These are phyloP conservation scores for Polygonum maritimum DNA, from an alignment of 148 eudicot genomes.

Conservation along the genomic window DNA sequence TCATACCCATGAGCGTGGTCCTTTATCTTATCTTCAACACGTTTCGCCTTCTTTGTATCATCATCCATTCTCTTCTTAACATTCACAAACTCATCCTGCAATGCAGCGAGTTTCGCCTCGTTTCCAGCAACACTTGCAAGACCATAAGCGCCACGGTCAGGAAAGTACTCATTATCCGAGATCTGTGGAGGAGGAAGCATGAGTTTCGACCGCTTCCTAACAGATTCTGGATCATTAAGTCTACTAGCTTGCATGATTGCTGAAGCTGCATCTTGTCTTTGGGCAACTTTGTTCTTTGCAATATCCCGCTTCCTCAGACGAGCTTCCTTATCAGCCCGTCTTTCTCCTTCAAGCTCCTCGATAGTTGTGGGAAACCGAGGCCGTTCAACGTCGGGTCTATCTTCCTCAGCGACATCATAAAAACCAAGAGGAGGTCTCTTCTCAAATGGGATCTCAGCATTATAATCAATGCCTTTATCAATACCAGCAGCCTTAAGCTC, in stretches of 20 bases:
- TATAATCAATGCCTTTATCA: constrained; percentile 93
- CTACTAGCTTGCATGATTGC: constrained; percentile 96
- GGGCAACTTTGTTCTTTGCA: constrained; percentile 89
- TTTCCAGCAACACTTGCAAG: constrained; percentile 89
- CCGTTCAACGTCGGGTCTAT: constrained; percentile 50
- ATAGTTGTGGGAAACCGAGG: constrained; percentile 86
- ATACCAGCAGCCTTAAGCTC: constrained; percentile 99
- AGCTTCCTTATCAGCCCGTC: constrained; percentile 86
- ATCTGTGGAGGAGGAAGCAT: constrained; percentile 98
- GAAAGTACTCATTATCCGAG: constrained; percentile 92
- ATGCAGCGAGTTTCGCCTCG: constrained; percentile 69
- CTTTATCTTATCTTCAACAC: constrained; percentile 76
- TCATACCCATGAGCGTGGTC: constrained; percentile 83
- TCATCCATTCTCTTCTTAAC: constrained; percentile 92
- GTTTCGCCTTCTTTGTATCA: constrained; percentile 82
- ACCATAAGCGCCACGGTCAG: constrained; percentile 76
- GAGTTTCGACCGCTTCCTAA: constrained; percentile 76
- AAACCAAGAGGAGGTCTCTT: constrained; percentile 96
- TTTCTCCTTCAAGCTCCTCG: constrained; percentile 95
- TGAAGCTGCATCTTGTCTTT: constrained; percentile 89
- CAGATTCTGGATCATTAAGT: constrained; percentile 91
- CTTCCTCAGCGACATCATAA: constrained; percentile 77
- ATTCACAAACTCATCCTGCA: constrained; percentile 78
- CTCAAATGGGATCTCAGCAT: constrained; percentile 96
- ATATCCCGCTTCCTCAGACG: constrained; percentile 83